phyloP scores from a whole-genome alignment of 345 rosid genomes.

The Psidium friedrichsthalianum region DNA sequence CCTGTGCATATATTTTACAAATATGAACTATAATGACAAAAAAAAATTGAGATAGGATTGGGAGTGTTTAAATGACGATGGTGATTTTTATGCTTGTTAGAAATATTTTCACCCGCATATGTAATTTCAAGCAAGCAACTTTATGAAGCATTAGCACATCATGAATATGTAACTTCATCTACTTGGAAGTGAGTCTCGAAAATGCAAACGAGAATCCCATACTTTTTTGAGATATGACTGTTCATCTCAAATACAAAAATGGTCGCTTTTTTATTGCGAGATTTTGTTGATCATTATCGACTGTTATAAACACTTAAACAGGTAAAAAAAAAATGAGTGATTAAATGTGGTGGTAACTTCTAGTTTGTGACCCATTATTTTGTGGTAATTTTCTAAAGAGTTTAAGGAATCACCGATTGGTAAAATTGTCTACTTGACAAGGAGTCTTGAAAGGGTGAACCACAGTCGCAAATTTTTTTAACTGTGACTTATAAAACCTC shows the following conservation, averaged over 20 bases:
- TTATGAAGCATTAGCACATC: not conserved
- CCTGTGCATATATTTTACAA: not conserved
- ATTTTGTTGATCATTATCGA: no score
- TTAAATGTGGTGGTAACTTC: no score
- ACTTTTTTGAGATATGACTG: not conserved
- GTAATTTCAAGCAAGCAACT: not conserved
- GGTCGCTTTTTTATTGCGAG: no score
- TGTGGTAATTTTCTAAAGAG: no score
- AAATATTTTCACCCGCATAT: not conserved
- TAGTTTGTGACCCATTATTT: no score
- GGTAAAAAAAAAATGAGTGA: no score
- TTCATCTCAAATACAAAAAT: not conserved
- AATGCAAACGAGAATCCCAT: not conserved
- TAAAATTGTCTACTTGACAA: no score
- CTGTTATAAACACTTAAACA: no score
- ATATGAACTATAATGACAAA: not conserved
- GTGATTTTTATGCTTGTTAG: not conserved
- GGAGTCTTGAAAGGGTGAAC: no score
- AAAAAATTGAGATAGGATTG: not conserved
- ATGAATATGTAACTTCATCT: not conserved
- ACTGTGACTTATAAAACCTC: no score
- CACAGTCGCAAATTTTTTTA: no score
- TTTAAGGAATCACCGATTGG: no score
- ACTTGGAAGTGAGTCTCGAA: not conserved
- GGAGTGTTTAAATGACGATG: not conserved